Evolutionary conservation across 2,329 filamentous ascomycete species (phyloP).

Genomic region (Thelonectria rubi): DNA sequence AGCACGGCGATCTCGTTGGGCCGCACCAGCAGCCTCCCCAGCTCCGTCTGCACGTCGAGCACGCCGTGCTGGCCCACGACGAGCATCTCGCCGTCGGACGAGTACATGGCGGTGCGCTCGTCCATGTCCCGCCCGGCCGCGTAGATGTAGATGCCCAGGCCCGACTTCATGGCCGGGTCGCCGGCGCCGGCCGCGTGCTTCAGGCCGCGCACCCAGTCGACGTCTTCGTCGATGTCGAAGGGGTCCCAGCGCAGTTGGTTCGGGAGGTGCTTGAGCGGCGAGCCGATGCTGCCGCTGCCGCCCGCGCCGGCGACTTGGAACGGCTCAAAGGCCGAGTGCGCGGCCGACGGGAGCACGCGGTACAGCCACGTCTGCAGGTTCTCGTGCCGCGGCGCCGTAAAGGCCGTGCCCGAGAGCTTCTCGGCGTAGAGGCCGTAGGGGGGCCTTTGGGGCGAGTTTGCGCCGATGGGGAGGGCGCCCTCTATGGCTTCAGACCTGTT

Average conservation of each 20-base stretch:
- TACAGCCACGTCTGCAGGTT: conserved; percentile 79
- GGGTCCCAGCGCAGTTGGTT: conserved; percentile 87
- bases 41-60: conserved; percentile 79
- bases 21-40: conserved; percentile 77
- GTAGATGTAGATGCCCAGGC: conserved; percentile 84
- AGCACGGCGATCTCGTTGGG: conserved; percentile 81
- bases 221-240: conserved; percentile 73
- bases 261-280: conserved; percentile 57
- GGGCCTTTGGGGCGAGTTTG: conserved; percentile 84
- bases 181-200: conserved; percentile 81
- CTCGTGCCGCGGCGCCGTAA: conserved; percentile 73
- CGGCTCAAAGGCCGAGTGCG: conserved; percentile 60
- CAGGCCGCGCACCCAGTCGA: conserved; percentile 65
- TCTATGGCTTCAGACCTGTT: conserved; percentile 76
- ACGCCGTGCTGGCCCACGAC: conserved; percentile 79
- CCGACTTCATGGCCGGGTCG: conserved; percentile 79
- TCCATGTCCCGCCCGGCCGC: conserved; percentile 81
- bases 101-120: conserved; percentile 78
- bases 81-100: conserved; percentile 80
- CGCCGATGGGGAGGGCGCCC: conserved; percentile 76
- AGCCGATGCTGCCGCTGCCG: conserved; percentile 12
- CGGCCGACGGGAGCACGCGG: conserved; percentile 70
- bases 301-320: background rate
- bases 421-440: conserved; percentile 83
- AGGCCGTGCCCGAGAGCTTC: conserved; percentile 76